Percentiles rank a stretch among this genome's conserved stretches.
Evolutionary conservation across 2,329 filamentous ascomycete species (phyloP).

Genomic region (Talaromyces marneffei): DNA sequence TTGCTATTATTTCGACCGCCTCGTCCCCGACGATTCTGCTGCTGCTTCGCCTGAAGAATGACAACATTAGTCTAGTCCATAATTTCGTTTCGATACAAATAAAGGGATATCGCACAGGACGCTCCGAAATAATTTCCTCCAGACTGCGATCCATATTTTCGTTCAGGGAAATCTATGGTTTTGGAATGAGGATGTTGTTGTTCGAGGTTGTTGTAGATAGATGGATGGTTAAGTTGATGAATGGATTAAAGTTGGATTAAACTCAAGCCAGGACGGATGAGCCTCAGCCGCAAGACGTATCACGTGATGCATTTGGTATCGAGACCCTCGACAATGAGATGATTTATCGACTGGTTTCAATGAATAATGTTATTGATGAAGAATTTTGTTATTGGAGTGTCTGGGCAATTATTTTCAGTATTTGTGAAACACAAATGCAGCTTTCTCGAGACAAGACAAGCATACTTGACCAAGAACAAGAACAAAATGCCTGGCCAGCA

Average conservation of each 20-base stretch:
- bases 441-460: background rate
- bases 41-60: slow-evolving; percentile 8
- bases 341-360: background rate
- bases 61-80: slow-evolving; percentile 17
- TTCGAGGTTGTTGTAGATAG: background rate
- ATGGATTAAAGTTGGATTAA: background rate
- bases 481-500: slow-evolving; percentile 11
- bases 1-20: slow-evolving; percentile 41
- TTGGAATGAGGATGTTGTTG: background rate
- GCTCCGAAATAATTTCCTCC: slow-evolving; percentile 59
- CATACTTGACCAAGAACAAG: background rate
- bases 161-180: background rate
- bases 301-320: background rate
- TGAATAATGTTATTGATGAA: background rate
- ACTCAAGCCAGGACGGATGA: background rate
- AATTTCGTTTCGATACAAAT: background rate
- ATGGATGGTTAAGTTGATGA: background rate
- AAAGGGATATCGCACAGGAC: slow-evolving; percentile 43
- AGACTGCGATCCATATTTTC: slow-evolving; percentile 56
- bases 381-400: no score
- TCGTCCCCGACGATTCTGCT: slow-evolving; percentile 32
- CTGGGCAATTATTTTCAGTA: background rate
- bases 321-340: background rate
- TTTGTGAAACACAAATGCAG: background rate
- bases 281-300: background rate